phyloP scores from a whole-genome alignment of 192 early-diverging fungal species.

The Chytriomyces sp. region DNA sequence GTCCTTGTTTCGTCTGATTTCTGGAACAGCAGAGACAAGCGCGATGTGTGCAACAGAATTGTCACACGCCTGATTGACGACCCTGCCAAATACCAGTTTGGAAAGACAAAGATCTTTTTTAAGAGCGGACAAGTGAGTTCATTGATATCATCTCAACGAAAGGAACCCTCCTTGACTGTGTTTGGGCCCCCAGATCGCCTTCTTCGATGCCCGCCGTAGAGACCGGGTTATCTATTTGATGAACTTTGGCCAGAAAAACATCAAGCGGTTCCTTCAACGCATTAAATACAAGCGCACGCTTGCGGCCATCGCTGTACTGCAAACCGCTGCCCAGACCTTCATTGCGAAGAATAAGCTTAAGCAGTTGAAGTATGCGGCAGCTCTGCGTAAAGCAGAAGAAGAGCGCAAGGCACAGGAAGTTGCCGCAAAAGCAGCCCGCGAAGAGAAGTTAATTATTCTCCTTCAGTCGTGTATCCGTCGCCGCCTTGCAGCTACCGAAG shows the following conservation, averaged over 20 bases:
- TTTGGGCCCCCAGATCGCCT: constrained; percentile 32
- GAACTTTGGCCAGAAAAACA: constrained; percentile 53
- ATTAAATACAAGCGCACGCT: constrained; percentile 43
- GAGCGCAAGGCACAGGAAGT: constrained; percentile 62
- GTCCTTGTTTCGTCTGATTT: constrained; percentile 20
- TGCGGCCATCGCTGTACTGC: constrained; percentile 60
- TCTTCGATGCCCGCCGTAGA: constrained; percentile 59
- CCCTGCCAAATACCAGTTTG: constrained; percentile 81
- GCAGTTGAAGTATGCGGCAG: background rate
- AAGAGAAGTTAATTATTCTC: constrained; percentile 74
- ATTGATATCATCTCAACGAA: background rate
- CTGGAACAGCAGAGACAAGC: constrained; percentile 34
- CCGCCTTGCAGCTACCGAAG: constrained; percentile 62
- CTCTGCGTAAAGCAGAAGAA: constrained; percentile 54
- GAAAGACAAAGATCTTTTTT: constrained; percentile 97
- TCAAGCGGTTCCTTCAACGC: constrained; percentile 64
- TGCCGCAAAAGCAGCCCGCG: constrained; percentile 64
- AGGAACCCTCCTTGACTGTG: background rate
- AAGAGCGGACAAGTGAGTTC: constrained; percentile 75
- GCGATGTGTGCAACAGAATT: constrained; percentile 48
- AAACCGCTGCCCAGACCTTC: constrained; percentile 53
- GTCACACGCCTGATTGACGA: constrained; percentile 45
- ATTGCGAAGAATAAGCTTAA: background rate
- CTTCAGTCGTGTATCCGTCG: constrained; percentile 83
- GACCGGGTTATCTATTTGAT: constrained; percentile 12